Evolutionary conservation across 164 flowering plant genomes (phyloP), one percentile per base, ranked within the genome.

Genomic region (Vitis amurensis): DNA sequence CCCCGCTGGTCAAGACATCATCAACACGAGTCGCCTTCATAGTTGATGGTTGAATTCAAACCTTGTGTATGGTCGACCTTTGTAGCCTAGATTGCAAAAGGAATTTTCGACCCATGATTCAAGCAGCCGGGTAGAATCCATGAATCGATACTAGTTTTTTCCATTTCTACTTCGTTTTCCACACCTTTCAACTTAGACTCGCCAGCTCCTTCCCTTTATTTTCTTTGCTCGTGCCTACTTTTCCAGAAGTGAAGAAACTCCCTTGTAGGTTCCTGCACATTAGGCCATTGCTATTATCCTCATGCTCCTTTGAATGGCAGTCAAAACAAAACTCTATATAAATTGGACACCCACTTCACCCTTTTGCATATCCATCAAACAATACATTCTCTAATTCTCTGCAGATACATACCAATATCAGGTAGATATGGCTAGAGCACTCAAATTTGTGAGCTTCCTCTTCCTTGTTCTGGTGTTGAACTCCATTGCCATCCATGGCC

Each of bases 81-180:
- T 3, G 0, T 37, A 3, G 6, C 44, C 44, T 3, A 37, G 44
- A 37, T 3, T 6, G 4, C 44, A 3, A 2, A 37, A 37, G 44
- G 44, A 37, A 37, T 37, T 37, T 6, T 6, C 44, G 7, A 2
- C 44, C 4, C 2, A 37, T 37, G 44, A 37, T 37, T 37, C 44
- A 37, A 37, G 44, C 44, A 37, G 44, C 44, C 44, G 44, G 44
- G 4, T 37, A 6, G 44, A 37, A 37, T 37, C 44, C 44, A 37
- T 37, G 7, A 37, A 37, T 37, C 44, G 7, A 0, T 12, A 68
- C 61, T 3, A 66, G 11, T 61, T 67, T 50, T 23, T n/a, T 70
- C 76, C 70, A 76, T 23, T 15, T 72, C 52, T 11, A 76, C 76
- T 23, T 68, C 50, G 0, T 61, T 61, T n/a, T 61, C 64, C 0